These are phyloP conservation scores for Sisymbrium irio DNA, from an alignment of 345 rosid species.

Conservation along the genomic window DNA sequence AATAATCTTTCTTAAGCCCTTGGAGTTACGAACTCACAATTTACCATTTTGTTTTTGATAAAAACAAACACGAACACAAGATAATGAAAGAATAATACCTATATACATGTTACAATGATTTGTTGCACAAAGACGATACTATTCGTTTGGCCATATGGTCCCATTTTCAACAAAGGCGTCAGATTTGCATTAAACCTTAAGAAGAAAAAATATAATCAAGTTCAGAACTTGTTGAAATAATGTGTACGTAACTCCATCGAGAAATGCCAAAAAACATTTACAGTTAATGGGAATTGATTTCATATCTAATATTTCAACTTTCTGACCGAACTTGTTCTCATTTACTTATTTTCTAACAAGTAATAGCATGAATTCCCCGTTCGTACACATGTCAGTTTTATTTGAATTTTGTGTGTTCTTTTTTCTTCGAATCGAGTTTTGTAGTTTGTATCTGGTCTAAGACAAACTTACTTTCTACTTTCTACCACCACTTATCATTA, in stretches of 20 bases:
- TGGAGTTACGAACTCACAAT: background rate
- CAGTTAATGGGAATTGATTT: conserved; percentile 6
- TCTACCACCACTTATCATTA: background rate
- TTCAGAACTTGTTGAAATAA: conserved; percentile 34
- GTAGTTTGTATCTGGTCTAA: background rate
- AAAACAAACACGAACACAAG: background rate
- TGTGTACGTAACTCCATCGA: conserved; percentile 10
- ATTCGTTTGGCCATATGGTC: conserved; percentile 33
- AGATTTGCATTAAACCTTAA: conserved; percentile 34
- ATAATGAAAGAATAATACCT: background rate
- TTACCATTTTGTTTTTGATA: background rate
- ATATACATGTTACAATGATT: background rate
- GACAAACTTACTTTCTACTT: background rate
- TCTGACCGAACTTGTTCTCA: conserved; percentile 24
- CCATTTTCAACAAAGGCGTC: conserved; percentile 33
- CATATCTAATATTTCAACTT: conserved; percentile 25
- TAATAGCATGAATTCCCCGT: background rate
- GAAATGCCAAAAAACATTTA: conserved; percentile 11
- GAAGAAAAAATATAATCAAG: conserved; percentile 27
- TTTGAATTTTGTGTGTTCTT: background rate
- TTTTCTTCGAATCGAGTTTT: background rate
- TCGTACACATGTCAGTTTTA: background rate
- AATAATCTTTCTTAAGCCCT: background rate
- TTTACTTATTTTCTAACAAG: background rate
- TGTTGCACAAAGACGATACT: background rate